Evolutionary conservation across 2,329 filamentous ascomycete species (phyloP).

Genomic region (Aspergillus vadensis): DNA sequence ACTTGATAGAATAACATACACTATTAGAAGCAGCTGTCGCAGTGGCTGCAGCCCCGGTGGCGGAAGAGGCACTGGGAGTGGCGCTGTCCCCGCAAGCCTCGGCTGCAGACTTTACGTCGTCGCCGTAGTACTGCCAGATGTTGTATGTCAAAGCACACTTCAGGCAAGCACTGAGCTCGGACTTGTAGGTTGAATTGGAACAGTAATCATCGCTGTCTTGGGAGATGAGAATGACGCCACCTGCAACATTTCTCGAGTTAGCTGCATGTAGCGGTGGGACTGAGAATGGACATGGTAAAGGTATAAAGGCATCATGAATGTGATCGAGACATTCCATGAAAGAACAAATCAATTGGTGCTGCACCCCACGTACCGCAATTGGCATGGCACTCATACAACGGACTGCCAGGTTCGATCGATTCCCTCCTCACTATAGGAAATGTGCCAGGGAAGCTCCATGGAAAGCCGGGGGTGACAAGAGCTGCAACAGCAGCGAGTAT

Average conservation of each 20-base stretch:
- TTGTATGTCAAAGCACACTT: slow-evolving; percentile 47
- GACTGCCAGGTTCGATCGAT: slow-evolving; percentile 26
- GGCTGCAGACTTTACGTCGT: slow-evolving; percentile 42
- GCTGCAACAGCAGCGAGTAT: background rate
- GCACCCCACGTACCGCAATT: slow-evolving; percentile 33
- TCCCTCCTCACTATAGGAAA: slow-evolving; percentile 5
- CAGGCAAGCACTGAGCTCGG: slow-evolving; percentile 36
- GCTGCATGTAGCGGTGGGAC: background rate
- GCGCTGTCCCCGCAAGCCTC: slow-evolving; percentile 32
- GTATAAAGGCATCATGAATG: background rate
- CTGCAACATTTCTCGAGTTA: slow-evolving; percentile 15
- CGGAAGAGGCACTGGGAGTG: slow-evolving; percentile 3
- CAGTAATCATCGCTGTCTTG: slow-evolving; percentile 23
- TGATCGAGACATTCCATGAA: background rate
- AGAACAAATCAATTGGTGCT: too few relatives aligned
- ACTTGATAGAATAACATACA: background rate
- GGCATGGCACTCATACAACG: slow-evolving; percentile 39
- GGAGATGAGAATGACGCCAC: slow-evolving; percentile 29
- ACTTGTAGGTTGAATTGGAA: slow-evolving; percentile 33
- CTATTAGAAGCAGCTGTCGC: background rate
- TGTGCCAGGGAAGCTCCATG: slow-evolving; percentile 8
- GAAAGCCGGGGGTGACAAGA: slow-evolving; percentile 4
- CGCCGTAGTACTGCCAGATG: slow-evolving; percentile 51
- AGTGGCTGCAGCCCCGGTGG: background rate
- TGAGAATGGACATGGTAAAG: background rate